These are phyloP conservation scores for Dothidotthia symphoricarpi DNA, from an alignment of 2,329 filamentous ascomycete species.

Conservation along the genomic window DNA sequence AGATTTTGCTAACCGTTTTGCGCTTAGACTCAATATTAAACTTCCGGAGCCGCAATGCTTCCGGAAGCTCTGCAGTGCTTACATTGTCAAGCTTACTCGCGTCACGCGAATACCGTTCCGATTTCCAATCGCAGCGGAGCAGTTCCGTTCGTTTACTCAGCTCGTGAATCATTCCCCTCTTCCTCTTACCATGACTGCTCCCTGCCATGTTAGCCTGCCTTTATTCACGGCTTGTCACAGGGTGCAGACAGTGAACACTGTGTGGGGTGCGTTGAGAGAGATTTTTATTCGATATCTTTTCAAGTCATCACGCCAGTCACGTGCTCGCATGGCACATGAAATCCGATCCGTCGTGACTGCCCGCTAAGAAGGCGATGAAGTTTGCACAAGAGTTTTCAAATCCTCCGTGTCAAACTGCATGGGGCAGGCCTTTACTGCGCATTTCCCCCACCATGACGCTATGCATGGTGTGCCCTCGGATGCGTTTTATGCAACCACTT, in stretches of 20 bases:
- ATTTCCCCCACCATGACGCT: constrained; percentile 18
- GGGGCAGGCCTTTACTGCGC: constrained; percentile 22
- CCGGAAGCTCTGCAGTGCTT: no score
- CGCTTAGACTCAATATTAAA: no score
- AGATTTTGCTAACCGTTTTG: no score
- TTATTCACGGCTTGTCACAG: background rate
- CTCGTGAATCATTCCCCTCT: no score
- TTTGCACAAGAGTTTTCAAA: constrained; percentile 15
- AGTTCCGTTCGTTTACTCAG: no score
- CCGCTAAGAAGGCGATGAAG: constrained; percentile 16
- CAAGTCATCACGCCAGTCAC: constrained; percentile 36
- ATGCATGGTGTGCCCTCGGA: constrained; percentile 14
- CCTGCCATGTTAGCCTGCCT: no score
- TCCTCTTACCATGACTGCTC: no score
- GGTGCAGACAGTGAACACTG: background rate
- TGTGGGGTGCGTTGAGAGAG: constrained; percentile 25
- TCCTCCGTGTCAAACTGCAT: constrained; percentile 25
- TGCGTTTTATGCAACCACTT: constrained; percentile 12
- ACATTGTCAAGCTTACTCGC: no score
- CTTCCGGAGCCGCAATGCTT: no score
- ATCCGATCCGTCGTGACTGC: constrained; percentile 28
- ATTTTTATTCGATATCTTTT: constrained; percentile 41
- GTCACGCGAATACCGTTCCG: no score
- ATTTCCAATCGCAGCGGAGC: no score
- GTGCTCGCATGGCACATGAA: constrained; percentile 28